A percentile compares a stretch with the other conserved stretches of the same genome.
Conservation (phyloP, 129 eudicot species). For the Flaveria ramosissima region DNA sequence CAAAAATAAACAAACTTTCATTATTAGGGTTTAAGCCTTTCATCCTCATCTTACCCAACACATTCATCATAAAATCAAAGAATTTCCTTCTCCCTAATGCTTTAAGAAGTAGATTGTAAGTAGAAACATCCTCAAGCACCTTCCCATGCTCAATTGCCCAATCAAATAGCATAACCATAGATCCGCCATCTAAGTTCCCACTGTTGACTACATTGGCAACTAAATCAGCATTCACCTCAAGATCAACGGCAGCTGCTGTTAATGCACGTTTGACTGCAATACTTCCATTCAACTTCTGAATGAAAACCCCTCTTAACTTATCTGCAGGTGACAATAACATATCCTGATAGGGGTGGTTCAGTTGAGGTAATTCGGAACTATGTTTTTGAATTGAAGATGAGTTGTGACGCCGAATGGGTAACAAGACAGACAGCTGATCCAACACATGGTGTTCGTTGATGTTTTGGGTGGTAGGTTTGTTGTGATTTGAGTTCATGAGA, state of each 20-base stretch:
- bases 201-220: conserved; percentile 65
- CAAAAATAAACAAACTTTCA: conserved; percentile 58
- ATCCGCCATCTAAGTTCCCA: conserved; percentile 61
- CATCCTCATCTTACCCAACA: conserved; percentile 51
- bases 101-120: conserved; percentile 56
- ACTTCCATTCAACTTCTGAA: conserved; percentile 67
- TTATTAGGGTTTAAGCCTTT: conserved; percentile 48
- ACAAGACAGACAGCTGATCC: conserved; percentile 49
- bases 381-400: conserved; percentile 23
- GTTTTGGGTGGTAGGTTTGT: conserved; percentile 7
- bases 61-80: conserved; percentile 52
- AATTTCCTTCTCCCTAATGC: conserved; percentile 80
- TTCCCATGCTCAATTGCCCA: conserved; percentile 62
- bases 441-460: conserved; percentile 48
- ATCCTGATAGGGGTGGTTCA: neutral
- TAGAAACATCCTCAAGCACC: conserved; percentile 29
- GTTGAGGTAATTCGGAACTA: conserved; percentile 6
- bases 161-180: conserved; percentile 68
- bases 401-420: conserved; percentile 52
- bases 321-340: conserved; percentile 63
- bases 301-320: conserved; percentile 67
- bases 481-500: conserved; percentile 2
- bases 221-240: conserved; percentile 43
- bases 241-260: conserved; percentile 46
- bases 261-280: conserved; percentile 50